A percentile compares a stretch with the other conserved stretches of the same genome.
These are phyloP conservation scores for Prosopis cineraria DNA, from an alignment of 306 rosid species.

Conservation along the genomic window DNA sequence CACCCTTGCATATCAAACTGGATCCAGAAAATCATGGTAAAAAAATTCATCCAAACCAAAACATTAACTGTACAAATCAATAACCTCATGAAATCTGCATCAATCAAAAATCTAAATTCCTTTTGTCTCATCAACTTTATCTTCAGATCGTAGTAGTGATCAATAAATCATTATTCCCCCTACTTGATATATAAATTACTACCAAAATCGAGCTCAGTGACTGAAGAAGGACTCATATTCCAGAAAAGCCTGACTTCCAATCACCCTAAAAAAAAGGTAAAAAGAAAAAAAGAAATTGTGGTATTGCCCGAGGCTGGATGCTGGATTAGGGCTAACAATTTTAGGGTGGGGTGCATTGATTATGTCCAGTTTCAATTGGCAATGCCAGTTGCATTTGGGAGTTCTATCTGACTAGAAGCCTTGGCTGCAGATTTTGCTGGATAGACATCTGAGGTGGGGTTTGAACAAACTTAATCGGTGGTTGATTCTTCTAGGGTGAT, in stretches of 20 bases:
- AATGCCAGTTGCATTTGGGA: constrained; percentile 37
- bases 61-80: constrained; percentile 51
- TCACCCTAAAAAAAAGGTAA: neutral
- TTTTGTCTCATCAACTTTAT: constrained; percentile 18
- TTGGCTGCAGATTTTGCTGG: constrained; percentile 7
- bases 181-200: constrained; percentile 51
- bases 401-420: constrained; percentile 32
- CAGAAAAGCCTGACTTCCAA: constrained; percentile 13
- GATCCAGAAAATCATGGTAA: neutral
- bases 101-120: constrained; percentile 30
- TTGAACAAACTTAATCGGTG: constrained; percentile 25
- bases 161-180: constrained; percentile 45
- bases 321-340: constrained; percentile 8
- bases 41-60: constrained; percentile 32
- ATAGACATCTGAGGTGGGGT: constrained; percentile 29
- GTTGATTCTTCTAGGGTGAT: constrained; percentile 45
- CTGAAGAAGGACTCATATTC: constrained; percentile 32
- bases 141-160: constrained; percentile 20
- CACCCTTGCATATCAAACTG: no score
- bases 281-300: neutral
- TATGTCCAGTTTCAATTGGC: constrained; percentile 27
- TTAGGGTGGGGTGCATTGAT: constrained; percentile 22
- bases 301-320: constrained; percentile 1
- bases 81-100: constrained; percentile 38
- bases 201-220: constrained; percentile 56